Percentiles rank a stretch among this genome's conserved stretches.
Conservation (phyloP, 768 basidiomycete species). For the Suillus spraguei region DNA sequence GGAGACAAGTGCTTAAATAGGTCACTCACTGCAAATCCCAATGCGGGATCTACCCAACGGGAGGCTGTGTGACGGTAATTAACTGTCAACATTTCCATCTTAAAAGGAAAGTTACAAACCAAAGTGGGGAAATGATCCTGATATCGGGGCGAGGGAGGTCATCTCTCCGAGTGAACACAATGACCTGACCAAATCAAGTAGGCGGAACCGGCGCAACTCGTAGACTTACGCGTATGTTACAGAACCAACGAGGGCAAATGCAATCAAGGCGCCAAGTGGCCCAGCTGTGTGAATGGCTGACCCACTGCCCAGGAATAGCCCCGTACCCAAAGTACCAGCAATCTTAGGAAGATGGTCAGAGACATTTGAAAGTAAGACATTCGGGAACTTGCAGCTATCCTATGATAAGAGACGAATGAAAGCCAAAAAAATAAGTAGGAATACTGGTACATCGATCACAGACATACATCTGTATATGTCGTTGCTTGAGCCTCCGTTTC, state of each 20-base stretch:
- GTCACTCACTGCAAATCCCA: constrained; percentile 59
- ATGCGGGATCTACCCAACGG: constrained; percentile 61
- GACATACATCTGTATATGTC: constrained; percentile 76
- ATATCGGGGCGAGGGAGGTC: constrained; percentile 77
- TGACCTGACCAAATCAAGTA: constrained; percentile 37
- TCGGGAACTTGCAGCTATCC: constrained; percentile 58
- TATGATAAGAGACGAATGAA: constrained; percentile 20
- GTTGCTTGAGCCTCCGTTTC: constrained; percentile 70
- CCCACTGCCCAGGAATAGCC: constrained; percentile 76
- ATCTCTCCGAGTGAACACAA: constrained; percentile 76
- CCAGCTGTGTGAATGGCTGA: constrained; percentile 59
- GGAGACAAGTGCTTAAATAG: not conserved
- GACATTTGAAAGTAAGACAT: not conserved
- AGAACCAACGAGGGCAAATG: constrained; percentile 63
- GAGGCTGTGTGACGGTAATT: constrained; percentile 37
- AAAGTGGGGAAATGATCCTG: constrained; percentile 78
- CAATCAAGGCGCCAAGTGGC: constrained; percentile 66
- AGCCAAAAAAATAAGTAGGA: not conserved
- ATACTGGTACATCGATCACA: not conserved
- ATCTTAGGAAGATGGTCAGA: constrained; percentile 40
- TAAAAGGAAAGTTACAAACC: constrained; percentile 35
- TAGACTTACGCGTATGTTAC: constrained; percentile 59
- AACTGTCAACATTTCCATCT: not conserved
- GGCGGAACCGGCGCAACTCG: constrained; percentile 26
- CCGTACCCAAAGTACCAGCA: constrained; percentile 75